Evolutionary conservation across 2,329 filamentous ascomycete genomes (phyloP).

Genomic region (Fusarium tjaetaba): DNA sequence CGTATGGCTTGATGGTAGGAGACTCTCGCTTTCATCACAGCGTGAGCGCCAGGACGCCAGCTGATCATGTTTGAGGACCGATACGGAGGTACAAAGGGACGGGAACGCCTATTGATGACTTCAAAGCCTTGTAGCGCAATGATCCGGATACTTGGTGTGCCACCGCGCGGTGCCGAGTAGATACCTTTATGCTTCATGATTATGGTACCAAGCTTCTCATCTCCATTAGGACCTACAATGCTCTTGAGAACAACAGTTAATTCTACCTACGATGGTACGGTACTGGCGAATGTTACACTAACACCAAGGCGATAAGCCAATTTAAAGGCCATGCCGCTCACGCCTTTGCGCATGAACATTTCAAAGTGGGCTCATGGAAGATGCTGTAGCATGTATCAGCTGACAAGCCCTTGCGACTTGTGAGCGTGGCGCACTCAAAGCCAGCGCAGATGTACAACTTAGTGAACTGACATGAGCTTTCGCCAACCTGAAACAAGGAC

Average conservation of each 20-base stretch:
- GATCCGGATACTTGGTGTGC: no score
- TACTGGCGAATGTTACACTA: constrained; percentile 1
- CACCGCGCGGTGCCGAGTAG: no score
- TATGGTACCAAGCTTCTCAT: constrained; percentile 5
- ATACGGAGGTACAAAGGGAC: background rate
- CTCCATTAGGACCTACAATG: constrained; percentile 6
- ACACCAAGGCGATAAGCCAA: background rate
- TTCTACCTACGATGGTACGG: constrained; percentile 13
- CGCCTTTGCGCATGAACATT: background rate
- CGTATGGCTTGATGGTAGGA: constrained; percentile 8
- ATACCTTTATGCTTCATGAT: no score
- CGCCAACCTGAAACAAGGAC: background rate
- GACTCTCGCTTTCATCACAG: accelerated
- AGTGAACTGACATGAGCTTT: no score
- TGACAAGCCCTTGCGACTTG: accelerated
- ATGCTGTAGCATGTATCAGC: accelerated
- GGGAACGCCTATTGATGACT: no score
- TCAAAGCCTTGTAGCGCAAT: no score
- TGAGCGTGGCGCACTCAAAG: no score
- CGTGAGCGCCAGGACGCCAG: background rate
- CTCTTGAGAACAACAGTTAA: background rate
- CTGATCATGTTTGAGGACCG: background rate
- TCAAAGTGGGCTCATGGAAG: constrained; percentile 1
- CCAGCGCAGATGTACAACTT: no score
- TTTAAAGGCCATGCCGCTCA: constrained; percentile 5